Evolutionary conservation across 495 filamentous ascomycete species (phyloP).

Genomic region (Clavariopsis aquatica): DNA sequence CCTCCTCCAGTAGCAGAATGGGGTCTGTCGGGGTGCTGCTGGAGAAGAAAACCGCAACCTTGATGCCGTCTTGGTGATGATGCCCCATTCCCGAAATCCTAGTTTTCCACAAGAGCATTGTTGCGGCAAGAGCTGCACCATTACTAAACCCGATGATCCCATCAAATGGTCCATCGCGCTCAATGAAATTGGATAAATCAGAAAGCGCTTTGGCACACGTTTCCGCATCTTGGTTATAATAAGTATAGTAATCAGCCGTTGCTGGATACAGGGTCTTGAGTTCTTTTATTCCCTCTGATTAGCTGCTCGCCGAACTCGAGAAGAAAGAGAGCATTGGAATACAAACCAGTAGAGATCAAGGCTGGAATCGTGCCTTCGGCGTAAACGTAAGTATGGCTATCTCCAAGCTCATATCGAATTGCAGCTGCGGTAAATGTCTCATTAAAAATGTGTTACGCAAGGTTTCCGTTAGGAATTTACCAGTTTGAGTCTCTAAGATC

Average conservation of each 20-base stretch:
- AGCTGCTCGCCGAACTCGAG: not conserved
- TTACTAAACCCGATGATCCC: not conserved
- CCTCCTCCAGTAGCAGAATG: not conserved
- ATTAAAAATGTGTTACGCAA: no score
- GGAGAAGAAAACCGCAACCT: not conserved
- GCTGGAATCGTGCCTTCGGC: not conserved
- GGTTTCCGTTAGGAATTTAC: no score
- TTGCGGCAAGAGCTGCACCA: not conserved
- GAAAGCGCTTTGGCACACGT: not conserved
- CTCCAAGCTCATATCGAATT: not conserved
- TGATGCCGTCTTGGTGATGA: not conserved
- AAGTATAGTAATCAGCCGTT: not conserved
- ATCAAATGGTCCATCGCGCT: not conserved
- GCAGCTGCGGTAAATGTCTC: not conserved
- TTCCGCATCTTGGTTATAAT: not conserved
- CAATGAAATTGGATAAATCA: not conserved
- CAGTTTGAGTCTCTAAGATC: not conserved
- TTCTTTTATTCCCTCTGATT: not conserved
- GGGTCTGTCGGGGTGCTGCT: not conserved
- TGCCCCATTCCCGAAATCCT: not conserved
- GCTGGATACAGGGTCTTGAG: not conserved
- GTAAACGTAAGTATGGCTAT: not conserved
- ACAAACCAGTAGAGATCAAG: not conserved
- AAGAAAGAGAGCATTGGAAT: no score
- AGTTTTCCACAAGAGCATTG: not conserved